Conservation (phyloP, 208 protist species). For the Trypanosoma rangeli region DNA sequence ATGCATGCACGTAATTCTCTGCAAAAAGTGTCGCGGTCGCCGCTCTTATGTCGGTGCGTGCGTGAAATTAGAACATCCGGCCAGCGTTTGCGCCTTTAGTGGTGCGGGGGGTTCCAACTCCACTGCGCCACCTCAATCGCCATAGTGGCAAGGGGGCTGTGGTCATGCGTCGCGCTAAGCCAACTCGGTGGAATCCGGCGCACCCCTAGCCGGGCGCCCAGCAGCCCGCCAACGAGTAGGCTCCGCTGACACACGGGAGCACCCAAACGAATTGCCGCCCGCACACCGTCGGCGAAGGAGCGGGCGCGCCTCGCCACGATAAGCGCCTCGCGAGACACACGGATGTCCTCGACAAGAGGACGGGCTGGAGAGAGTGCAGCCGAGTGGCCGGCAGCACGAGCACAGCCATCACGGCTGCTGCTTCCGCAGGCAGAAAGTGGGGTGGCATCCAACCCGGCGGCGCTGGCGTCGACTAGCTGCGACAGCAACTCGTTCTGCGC, state of each 20-base stretch:
- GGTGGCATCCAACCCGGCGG: not conserved
- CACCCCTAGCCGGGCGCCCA: slow-evolving; percentile 68
- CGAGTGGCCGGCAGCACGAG: not conserved
- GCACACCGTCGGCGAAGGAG: slow-evolving; percentile 58
- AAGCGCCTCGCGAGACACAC: slow-evolving; percentile 56
- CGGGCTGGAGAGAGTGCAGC: slow-evolving; percentile 21
- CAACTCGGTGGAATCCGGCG: slow-evolving; percentile 66
- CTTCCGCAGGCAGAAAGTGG: not conserved
- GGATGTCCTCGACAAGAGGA: slow-evolving; percentile 31
- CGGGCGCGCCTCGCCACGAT: slow-evolving; percentile 44
- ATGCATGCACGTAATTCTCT: not conserved
- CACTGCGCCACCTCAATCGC: slow-evolving; percentile 82
- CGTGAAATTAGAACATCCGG: not conserved
- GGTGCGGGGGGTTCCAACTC: slow-evolving; percentile 79
- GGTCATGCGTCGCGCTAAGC: slow-evolving; percentile 70
- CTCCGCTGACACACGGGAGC: slow-evolving; percentile 52
- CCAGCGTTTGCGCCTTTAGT: slow-evolving; percentile 23
- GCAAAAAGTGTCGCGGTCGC: not conserved
- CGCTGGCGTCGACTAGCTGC: not conserved
- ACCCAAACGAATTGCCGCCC: slow-evolving; percentile 52
- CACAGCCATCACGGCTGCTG: not conserved
- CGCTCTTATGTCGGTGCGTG: not conserved
- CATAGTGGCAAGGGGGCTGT: slow-evolving; percentile 60
- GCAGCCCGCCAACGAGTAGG: slow-evolving; percentile 78
- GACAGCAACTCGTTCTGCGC: not conserved